Base-by-base conservation (phyloP, 2,329 filamentous ascomycete species). In the Epicoccum sorghinum region DNA sequence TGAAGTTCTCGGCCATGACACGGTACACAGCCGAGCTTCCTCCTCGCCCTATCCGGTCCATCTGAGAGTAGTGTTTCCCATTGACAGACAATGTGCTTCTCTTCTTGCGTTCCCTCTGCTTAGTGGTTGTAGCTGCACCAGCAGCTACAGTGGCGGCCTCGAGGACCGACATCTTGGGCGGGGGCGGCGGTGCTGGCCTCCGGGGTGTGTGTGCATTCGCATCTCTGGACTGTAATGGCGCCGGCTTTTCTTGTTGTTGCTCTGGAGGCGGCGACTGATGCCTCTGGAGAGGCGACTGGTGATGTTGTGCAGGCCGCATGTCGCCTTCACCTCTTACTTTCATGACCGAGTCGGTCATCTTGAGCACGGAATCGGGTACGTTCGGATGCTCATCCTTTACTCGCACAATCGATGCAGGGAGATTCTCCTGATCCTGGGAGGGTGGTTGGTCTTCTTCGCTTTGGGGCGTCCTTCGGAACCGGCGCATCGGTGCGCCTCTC, bases 161-260 rank as follows among this genome's bases (percentile, higher is more conserved):
- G n/a, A 97, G 79, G 7, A 96, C 89, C 1, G 90, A 95, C 93
- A 98, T 98, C 75, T 97, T 98, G 0, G 95, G 93, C 7, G 92
- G 92, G 3, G 93, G 93, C 14, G 88, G 74, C 1, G 88, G 89
- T 1, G 91, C 91, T 22, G 89, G 83, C 62, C 92, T 82, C 66
- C 86, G 89, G 9, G 92, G 92, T 4, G 91, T 96, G 66, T 89
- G 88, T 53, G 79, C 82, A 65, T 89, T 89, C 53, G 79, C 82
- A 65, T 81, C 86, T 57, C 83, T 78, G 6, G 77, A 73, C 12
- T 80, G 80, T 7, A 88, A 73, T 12, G 79, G 78, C 27, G 75
- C 71, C 18, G 80, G 79, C 51, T 76, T 78, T 61, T 76, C 79
- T 57, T 66, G 59, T 51, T 60, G 74, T 65, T 62, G 74, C 7